A percentile compares a stretch with the other conserved stretches of the same genome.
phyloP scores from a whole-genome alignment of 208 protist species.

The Leishmania lainsoni region DNA sequence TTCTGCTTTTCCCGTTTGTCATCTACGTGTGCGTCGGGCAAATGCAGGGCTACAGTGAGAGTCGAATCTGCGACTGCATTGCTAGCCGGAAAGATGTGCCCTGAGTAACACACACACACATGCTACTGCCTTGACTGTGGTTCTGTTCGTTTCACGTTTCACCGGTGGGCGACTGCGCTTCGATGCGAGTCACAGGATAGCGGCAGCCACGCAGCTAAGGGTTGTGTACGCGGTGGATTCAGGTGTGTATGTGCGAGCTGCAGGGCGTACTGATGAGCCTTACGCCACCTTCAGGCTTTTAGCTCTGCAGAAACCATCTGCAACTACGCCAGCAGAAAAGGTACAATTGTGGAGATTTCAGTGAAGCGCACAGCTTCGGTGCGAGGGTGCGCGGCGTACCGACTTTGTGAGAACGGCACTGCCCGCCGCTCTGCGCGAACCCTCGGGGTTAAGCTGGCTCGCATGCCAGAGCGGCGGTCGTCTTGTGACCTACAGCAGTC shows the following conservation, averaged over 20 bases:
- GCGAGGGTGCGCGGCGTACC: neutral
- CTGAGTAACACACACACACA: neutral
- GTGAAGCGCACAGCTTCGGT: neutral
- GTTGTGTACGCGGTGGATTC: neutral
- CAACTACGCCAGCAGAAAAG: neutral
- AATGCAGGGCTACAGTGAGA: constrained; percentile 61
- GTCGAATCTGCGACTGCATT: constrained; percentile 49
- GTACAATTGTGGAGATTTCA: neutral
- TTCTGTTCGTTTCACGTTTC: neutral
- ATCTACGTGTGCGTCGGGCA: constrained; percentile 64
- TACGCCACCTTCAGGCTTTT: neutral
- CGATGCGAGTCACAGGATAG: neutral
- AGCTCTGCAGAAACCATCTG: neutral
- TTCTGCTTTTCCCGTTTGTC: constrained; percentile 74
- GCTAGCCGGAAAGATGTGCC: neutral
- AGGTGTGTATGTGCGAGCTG: neutral
- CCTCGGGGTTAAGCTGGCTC: neutral
- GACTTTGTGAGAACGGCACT: neutral
- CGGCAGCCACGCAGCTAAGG: neutral
- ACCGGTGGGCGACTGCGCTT: neutral
- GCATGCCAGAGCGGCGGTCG: neutral
- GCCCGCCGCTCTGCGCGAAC: no score
- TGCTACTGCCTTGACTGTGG: neutral
- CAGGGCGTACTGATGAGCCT: neutral
- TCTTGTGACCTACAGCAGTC: neutral